phyloP scores from a whole-genome alignment of 2,329 filamentous ascomycete species.

The Eutypa lata region DNA sequence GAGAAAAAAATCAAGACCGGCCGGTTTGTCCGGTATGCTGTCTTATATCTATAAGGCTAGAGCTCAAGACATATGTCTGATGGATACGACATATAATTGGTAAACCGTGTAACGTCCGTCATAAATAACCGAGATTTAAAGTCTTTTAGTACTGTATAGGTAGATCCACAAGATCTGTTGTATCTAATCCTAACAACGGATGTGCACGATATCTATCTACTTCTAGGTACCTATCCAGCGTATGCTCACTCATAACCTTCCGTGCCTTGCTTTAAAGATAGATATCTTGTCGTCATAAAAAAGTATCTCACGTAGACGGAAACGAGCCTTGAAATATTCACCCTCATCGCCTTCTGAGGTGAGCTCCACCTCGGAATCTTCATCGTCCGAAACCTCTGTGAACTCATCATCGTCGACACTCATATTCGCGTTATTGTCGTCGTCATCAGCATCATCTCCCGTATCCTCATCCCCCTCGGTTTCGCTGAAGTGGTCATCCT shows the following conservation, averaged over 20 bases:
- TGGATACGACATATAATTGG: no score
- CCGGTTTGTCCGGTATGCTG: no score
- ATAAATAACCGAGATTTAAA: no score
- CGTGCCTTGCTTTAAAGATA: conserved; percentile 74
- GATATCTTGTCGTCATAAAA: conserved; percentile 83
- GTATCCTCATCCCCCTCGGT: conserved; percentile 30
- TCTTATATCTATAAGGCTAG: no score
- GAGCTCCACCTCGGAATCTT: conserved; percentile 51
- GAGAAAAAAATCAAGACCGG: no score
- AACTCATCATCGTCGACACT: conserved; percentile 40
- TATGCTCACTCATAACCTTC: conserved; percentile 37
- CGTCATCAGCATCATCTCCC: conserved; percentile 47
- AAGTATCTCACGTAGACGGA: conserved; percentile 72
- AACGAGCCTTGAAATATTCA: conserved; percentile 35
- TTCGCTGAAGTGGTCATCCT: conserved; percentile 32
- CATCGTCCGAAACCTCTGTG: conserved; percentile 43
- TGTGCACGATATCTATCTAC: no score
- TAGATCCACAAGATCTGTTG: no score
- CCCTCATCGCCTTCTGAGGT: conserved; percentile 44
- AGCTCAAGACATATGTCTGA: no score
- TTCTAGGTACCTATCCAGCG: no score
- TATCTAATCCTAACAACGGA: no score
- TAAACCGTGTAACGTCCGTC: no score
- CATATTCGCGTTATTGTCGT: conserved; percentile 42
- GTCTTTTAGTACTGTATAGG: no score